phyloP scores from a whole-genome alignment of 73 alveolate genomes.

The Tetrahymena borealis region DNA sequence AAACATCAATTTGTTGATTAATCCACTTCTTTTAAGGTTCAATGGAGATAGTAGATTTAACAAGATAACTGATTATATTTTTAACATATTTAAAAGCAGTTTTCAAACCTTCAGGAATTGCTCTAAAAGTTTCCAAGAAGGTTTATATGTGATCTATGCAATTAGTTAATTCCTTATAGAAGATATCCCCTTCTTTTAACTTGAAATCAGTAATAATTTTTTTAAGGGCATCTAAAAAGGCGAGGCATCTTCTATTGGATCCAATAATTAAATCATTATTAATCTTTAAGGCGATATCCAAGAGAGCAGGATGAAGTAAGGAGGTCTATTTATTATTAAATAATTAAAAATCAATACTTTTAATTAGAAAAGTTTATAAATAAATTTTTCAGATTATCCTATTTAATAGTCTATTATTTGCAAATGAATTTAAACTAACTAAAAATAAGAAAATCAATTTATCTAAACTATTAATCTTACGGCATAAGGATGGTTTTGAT shows the following conservation, averaged over 20 bases:
- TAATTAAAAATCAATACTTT: background rate
- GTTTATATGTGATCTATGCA: background rate
- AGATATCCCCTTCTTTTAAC: background rate
- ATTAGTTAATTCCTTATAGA: constrained; percentile 5
- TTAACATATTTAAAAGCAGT: constrained; percentile 20
- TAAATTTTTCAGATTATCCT: no score
- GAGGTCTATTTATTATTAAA: background rate
- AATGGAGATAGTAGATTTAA: background rate
- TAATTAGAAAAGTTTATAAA: background rate
- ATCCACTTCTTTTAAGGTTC: constrained; percentile 25
- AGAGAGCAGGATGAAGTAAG: constrained; percentile 20
- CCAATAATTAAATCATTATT: constrained; percentile 28
- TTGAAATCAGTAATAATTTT: constrained; percentile 18
- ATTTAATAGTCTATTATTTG: background rate
- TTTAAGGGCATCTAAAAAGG: constrained; percentile 29
- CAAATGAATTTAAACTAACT: no score
- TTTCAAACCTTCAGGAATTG: constrained; percentile 38
- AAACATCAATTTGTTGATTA: constrained; percentile 20
- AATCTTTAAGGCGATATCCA: constrained; percentile 14
- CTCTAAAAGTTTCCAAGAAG: constrained; percentile 15
- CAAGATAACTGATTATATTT: background rate
- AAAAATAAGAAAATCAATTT: no score
- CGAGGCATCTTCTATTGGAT: constrained; percentile 34
- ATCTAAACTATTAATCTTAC: background rate
- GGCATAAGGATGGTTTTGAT: background rate